Percentiles rank a stretch among this genome's conserved stretches.
phyloP scores from a whole-genome alignment of 208 protist species.

The Acanthamoeba polyphaga region DNA sequence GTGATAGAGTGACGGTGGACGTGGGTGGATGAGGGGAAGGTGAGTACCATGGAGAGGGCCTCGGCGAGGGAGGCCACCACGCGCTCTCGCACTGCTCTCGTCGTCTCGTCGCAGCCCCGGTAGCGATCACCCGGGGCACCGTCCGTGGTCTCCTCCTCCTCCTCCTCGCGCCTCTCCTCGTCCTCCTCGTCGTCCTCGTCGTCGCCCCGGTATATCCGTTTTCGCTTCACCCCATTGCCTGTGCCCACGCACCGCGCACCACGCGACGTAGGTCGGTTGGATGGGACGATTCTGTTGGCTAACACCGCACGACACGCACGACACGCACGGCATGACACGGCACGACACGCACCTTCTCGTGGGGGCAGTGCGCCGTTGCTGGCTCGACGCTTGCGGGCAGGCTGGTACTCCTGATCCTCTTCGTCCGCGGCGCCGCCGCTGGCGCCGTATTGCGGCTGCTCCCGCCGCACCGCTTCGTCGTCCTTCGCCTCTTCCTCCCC shows the following conservation, averaged over 20 bases:
- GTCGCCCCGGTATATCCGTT: too few species aligned
- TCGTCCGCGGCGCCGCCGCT: too few species aligned
- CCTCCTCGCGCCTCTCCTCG: background rate
- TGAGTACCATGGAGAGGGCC: too few species aligned
- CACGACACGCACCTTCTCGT: too few species aligned
- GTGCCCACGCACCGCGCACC: background rate
- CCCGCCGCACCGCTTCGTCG: background rate
- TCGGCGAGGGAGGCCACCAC: too few species aligned
- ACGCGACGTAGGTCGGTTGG: background rate
- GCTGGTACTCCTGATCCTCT: background rate
- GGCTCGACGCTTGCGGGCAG: background rate
- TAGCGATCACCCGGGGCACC: background rate
- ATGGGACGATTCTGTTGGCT: background rate
- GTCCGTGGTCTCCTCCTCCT: too few species aligned
- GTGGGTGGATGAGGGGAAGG: too few species aligned
- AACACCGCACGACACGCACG: background rate
- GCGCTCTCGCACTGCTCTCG: background rate
- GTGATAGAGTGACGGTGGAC: too few species aligned
- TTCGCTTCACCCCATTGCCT: constrained; percentile 15
- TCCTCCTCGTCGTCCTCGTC: background rate
- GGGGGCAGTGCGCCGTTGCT: background rate
- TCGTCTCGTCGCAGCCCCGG: background rate
- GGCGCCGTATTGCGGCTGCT: too few species aligned
- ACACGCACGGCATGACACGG: background rate
- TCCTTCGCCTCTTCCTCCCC: background rate